A percentile compares a stretch with the other conserved stretches of the same genome.
Evolutionary conservation across 257 asterid species (phyloP).

Genomic region (Ligustrum vulgare): DNA sequence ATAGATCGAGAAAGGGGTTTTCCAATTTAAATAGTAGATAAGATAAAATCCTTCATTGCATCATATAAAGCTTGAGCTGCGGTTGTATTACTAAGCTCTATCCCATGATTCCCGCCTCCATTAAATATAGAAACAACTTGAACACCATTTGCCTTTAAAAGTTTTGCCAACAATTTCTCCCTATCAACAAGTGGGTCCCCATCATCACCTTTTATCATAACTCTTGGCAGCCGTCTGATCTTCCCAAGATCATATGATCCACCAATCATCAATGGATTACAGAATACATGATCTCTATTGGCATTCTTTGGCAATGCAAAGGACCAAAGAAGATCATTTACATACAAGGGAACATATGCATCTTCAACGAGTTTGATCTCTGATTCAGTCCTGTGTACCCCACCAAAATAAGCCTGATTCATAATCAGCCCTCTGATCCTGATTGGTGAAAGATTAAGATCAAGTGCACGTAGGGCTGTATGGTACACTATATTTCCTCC

Average conservation of each 20-base stretch:
- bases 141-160: constrained; percentile 55
- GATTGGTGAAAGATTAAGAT: constrained; percentile 41
- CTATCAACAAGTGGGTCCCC: constrained; percentile 63
- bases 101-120: constrained; percentile 60
- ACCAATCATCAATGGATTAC: constrained; percentile 27
- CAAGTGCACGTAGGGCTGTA: constrained; percentile 36
- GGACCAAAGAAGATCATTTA: constrained; percentile 55
- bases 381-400: constrained; percentile 45
- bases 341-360: constrained; percentile 41
- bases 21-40: neutral
- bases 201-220: constrained; percentile 51
- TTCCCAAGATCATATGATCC: constrained; percentile 27
- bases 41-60: constrained; percentile 41
- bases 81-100: constrained; percentile 49
- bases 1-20: too few species aligned
- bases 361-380: constrained; percentile 40
- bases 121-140: constrained; percentile 46
- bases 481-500: constrained; percentile 62
- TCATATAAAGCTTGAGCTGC: constrained; percentile 42
- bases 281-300: constrained; percentile 57
- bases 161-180: constrained; percentile 57
- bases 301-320: constrained; percentile 56
- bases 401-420: constrained; percentile 65
- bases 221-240: constrained; percentile 48
- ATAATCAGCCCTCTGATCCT: constrained; percentile 57